Conservation (phyloP, 306 rosid genomes). For the Phaseolus lunatus region DNA sequence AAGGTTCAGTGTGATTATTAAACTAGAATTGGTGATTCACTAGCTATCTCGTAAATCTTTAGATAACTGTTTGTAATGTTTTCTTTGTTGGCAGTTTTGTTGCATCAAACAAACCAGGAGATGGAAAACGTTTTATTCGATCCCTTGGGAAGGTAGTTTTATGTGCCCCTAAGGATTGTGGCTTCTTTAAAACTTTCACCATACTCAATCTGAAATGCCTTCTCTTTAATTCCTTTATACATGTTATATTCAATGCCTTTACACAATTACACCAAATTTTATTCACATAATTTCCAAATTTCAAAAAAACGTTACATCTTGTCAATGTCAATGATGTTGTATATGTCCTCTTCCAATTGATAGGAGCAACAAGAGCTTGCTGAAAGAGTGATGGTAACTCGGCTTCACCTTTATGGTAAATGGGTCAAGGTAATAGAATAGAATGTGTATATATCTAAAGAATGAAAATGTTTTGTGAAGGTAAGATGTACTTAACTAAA, state of each 20-base stretch:
- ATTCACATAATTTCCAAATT: neutral
- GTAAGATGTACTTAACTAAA: neutral
- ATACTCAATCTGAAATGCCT: neutral
- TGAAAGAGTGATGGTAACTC: slow-evolving; percentile 94
- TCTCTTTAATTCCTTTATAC: neutral
- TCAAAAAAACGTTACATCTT: neutral
- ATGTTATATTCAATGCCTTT: neutral
- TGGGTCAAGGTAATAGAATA: slow-evolving; percentile 84
- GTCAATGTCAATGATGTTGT: slow-evolving; percentile 8
- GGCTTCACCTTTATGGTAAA: slow-evolving; percentile 92
- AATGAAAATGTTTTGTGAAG: too few species aligned
- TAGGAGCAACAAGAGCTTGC: slow-evolving; percentile 94
- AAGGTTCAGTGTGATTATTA: neutral
- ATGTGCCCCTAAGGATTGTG: neutral
- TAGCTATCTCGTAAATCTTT: neutral
- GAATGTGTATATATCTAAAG: too few species aligned
- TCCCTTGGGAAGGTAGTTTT: slow-evolving; percentile 79
- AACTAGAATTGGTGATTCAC: slow-evolving; percentile 19
- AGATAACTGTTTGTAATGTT: slow-evolving; percentile 33
- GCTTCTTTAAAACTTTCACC: neutral
- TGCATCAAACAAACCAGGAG: slow-evolving; percentile 76
- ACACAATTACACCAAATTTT: neutral
- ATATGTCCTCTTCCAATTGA: slow-evolving; percentile 28
- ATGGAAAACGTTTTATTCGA: slow-evolving; percentile 81
- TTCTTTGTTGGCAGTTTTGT: slow-evolving; percentile 68